phyloP scores from a whole-genome alignment of 2,329 filamentous ascomycete genomes.

The Phoma herbarum region DNA sequence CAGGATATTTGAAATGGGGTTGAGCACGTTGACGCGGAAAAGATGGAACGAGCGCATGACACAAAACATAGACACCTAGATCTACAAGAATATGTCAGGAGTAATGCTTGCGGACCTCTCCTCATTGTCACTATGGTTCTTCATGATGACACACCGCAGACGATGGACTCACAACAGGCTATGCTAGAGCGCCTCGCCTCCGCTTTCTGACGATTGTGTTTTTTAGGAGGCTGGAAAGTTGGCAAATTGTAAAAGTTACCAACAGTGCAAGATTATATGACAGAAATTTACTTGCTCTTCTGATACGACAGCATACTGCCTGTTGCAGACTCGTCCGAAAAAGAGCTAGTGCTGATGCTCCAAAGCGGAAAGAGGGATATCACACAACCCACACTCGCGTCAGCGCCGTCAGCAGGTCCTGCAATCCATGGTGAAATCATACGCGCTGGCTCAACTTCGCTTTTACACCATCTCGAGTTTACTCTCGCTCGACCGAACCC shows the following conservation, averaged over 20 bases:
- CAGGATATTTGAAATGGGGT: slow-evolving; percentile 10
- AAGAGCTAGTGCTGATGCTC: background rate
- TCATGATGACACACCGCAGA: too few relatives aligned
- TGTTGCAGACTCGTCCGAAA: too few relatives aligned
- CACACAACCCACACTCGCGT: background rate
- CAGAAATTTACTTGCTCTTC: too few relatives aligned
- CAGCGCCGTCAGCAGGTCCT: background rate
- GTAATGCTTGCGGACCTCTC: background rate
- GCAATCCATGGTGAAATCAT: background rate
- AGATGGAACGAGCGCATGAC: background rate
- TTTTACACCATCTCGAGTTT: background rate
- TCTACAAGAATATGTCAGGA: background rate
- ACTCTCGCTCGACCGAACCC: background rate
- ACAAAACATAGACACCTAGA: background rate
- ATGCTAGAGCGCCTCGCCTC: too few relatives aligned
- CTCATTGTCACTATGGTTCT: too few relatives aligned
- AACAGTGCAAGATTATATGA: too few relatives aligned
- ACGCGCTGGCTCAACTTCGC: background rate
- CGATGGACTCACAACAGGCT: too few relatives aligned
- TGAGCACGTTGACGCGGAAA: background rate
- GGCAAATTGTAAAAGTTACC: too few relatives aligned
- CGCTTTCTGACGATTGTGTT: too few relatives aligned
- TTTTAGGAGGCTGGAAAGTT: too few relatives aligned
- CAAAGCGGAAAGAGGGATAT: background rate
- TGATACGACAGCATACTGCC: too few relatives aligned